These are phyloP conservation scores for Herpetomonas tarakana DNA, from an alignment of 208 protist species.

Conservation along the genomic window DNA sequence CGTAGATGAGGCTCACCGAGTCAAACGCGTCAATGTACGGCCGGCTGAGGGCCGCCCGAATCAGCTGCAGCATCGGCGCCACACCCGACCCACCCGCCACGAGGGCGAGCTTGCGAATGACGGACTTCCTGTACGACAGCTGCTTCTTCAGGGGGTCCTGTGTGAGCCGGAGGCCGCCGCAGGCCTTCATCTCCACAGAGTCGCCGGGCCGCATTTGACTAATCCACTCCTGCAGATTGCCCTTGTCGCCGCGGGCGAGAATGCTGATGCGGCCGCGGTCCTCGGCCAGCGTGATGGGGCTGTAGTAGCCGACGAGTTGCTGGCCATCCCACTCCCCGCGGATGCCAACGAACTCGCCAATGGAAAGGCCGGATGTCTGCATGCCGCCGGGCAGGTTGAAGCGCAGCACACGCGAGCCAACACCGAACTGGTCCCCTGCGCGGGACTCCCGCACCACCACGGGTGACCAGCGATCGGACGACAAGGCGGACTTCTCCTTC, in stretches of 20 bases:
- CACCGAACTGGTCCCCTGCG: constrained; percentile 42
- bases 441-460: constrained; percentile 53
- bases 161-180: constrained; percentile 48
- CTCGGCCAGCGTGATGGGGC: constrained; percentile 62
- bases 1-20: constrained; percentile 55
- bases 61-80: constrained; percentile 78
- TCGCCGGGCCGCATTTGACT: constrained; percentile 58
- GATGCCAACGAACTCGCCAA: constrained; percentile 71
- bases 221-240: constrained; percentile 64
- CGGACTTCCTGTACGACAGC: constrained; percentile 29
- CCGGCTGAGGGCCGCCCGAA: constrained; percentile 47
- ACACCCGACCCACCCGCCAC: constrained; percentile 70
- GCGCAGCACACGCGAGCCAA: constrained; percentile 51
- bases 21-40: constrained; percentile 53
- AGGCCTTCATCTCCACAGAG: constrained; percentile 61
- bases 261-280: constrained; percentile 50
- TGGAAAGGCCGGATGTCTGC: constrained; percentile 46
- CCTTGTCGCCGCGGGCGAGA: constrained; percentile 55
- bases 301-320: constrained; percentile 57
- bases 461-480: constrained; percentile 34
- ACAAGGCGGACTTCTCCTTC: constrained; percentile 29
- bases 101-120: constrained; percentile 48
- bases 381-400: constrained; percentile 60
- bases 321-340: constrained; percentile 49
- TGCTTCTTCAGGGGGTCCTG: constrained; percentile 41